Evolutionary conservation across 257 asterid genomes (phyloP), one percentile per base, ranked within the genome.

Genomic region (Solanum pennellii): DNA sequence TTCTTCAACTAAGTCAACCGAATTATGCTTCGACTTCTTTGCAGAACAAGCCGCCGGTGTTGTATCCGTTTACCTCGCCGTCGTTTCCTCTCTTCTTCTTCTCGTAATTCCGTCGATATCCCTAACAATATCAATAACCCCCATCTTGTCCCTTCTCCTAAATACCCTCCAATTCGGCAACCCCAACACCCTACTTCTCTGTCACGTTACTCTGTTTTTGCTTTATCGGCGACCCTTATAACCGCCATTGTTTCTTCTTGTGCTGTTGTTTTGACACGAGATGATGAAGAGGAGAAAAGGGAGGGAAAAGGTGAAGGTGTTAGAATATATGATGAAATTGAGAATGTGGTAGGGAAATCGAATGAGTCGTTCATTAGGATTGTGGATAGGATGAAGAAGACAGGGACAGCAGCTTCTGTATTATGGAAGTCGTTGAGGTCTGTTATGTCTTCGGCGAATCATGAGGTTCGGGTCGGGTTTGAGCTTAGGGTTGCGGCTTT

Each of bases 401-500:
- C 99, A 15, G 98, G 98, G 74, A 92, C 90, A 42, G 99, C 99
- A 14, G 98, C 99, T 23, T 90, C 99, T 83, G 98, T 97, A 33
- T 66, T 97, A 49, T 97, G 98, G 99, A 95, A 97, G 91, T 97
- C 99, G 62, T 83, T 97, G 91, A 90, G 94, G 90, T 94, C 99
- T 44, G 93, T 97, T 37, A 92, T 97, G 98, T 97, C 99, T 41
- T 94, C 99, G 29, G 98, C 99, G 72, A 97, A 97, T 87, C 94
- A 97, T 82, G 99, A 94, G 93, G 99, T 96, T 83, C 89, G 99
- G 94, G 92, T 94, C 18, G 99, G 98, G 68, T 97, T 97, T 76
- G 99, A 97, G 93, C 91, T 94, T n/a, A 91, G 97, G 45, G 99
- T 97, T 37, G 99, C 99, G 83, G 97, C 99, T 27, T 89, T 97